A percentile compares a stretch with the other conserved stretches of the same genome.
Evolutionary conservation across 345 rosid genomes (phyloP).

Genomic region (Linum tenue): DNA sequence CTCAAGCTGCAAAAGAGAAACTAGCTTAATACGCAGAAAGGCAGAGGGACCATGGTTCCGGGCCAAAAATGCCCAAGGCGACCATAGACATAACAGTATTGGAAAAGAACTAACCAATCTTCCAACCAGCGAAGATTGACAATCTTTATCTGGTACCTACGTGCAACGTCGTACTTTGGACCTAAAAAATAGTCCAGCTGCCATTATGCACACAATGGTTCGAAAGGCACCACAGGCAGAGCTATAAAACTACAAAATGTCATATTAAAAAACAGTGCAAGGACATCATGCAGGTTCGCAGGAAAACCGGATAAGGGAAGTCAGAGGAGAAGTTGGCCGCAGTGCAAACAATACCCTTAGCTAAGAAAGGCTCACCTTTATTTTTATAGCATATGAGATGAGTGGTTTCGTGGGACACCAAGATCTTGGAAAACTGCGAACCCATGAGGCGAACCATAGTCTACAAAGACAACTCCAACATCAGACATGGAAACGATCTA

Average conservation of each 20-base stretch:
- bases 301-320: background rate
- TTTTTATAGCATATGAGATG: conserved; percentile 94
- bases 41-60: background rate
- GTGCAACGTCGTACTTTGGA: conserved; percentile 89
- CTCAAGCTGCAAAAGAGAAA: conserved; percentile 47
- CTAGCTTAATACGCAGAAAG: background rate
- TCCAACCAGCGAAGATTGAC: conserved; percentile 91
- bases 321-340: background rate
- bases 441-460: conserved; percentile 93
- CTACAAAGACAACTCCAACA: conserved; percentile 25
- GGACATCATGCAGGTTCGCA: background rate
- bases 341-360: background rate
- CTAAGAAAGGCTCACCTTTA: conserved; percentile 47
- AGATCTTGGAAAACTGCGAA: conserved; percentile 75
- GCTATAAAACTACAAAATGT: background rate
- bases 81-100: background rate
- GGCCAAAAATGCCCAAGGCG: background rate
- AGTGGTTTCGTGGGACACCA: conserved; percentile 78
- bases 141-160: conserved; percentile 62
- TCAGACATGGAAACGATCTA: background rate
- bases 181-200: conserved; percentile 32
- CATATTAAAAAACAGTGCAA: background rate
- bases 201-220: background rate
- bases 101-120: conserved; percentile 48
- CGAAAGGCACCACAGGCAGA: background rate